Base-by-base conservation (phyloP, 495 filamentous ascomycete species). In the Parathielavia appendiculata region DNA sequence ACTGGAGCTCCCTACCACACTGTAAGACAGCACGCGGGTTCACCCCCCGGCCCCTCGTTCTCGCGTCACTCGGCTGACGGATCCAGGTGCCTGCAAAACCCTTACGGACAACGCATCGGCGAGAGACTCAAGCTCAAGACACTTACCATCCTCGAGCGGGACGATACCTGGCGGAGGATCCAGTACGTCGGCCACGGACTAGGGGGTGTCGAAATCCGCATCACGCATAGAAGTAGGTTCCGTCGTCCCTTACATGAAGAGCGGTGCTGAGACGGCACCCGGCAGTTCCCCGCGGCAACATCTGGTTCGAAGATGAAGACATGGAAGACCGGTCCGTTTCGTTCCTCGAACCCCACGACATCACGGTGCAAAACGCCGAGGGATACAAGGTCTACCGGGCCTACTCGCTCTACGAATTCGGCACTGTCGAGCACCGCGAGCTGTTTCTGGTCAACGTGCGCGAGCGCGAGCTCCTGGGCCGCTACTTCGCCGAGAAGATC, bases 251-350 rank as follows among this genome's bases (percentile, higher is more conserved):
- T 44, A 4, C 23, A 1, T 13, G 12, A 5, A 13, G 20, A 4
- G 11, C 2, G 5, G 6, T 20, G 9, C 20, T 23, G 23, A 26
- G 17, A 34, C 32, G 5, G 10, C 5, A 6, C 8, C 0, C 22
- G 44, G 22, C 26, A 49, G 46, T 49, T 17, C 23, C 46, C 13
- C 46, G 46, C 9, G 45, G 45, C 12, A 47, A 47, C 23, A 47
- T 49, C 14, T 49, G 26, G 46, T 49, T 49, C 46, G 46, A 49
- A 11, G 46, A 49, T 16, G 46, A 49, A 34, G 46, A 49, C 26
- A 19, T 49, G 16, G 46, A 49, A 2, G 46, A 49, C 46, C 26
- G 32, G 14, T 49, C 46, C 4, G 46, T 49, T 11, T 32, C 46
- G 1, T 49, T 49, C 46, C 46, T 49, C 26, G 46, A 49, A 8